These are phyloP conservation scores for Colletotrichum siamense DNA, from an alignment of 2,329 filamentous ascomycete genomes.

Conservation along the genomic window DNA sequence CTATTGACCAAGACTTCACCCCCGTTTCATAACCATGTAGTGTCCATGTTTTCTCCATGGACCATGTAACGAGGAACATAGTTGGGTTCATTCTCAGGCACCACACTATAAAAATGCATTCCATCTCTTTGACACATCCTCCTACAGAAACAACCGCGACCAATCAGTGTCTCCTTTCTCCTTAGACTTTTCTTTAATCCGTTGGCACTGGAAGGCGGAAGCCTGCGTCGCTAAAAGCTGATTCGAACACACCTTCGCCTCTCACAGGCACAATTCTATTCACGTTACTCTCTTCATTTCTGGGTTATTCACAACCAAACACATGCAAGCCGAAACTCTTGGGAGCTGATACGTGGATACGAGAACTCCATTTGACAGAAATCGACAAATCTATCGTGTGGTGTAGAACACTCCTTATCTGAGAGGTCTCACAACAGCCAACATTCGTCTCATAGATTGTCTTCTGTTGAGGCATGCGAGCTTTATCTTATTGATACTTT, in stretches of 20 bases:
- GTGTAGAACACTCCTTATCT: background rate
- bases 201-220: fast-evolving
- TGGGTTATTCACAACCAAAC: background rate
- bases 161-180: background rate
- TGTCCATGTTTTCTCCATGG: background rate
- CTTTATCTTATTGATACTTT: background rate
- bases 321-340: background rate
- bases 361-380: fast-evolving
- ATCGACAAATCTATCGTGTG: background rate
- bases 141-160: fast-evolving
- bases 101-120: background rate
- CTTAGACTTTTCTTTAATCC: background rate
- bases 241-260: background rate
- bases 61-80: background rate
- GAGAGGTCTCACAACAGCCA: background rate
- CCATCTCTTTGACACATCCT: fast-evolving
- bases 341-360: fast-evolving
- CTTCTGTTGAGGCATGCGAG: background rate
- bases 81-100: background rate
- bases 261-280: fast-evolving
- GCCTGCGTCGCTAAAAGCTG: fast-evolving
- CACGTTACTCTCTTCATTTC: no score
- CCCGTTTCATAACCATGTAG: fast-evolving
- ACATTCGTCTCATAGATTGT: background rate
- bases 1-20: background rate